Conservation (phyloP, 1,284 basidiomycete species). For the Sporisorium iseilematis-ciliati region DNA sequence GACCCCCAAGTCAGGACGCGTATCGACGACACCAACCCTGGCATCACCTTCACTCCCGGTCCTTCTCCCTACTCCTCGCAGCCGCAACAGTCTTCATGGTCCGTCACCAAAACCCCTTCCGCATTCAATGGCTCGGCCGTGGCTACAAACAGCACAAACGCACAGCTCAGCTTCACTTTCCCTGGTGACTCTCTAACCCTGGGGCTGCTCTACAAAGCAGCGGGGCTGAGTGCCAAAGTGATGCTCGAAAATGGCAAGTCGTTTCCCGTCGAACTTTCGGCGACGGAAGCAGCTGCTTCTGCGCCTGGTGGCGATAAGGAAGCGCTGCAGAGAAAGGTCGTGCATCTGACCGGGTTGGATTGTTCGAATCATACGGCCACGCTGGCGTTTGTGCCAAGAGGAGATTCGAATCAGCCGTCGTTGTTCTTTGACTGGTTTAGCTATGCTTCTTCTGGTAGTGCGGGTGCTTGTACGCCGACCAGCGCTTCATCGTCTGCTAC, state of each 20-base stretch:
- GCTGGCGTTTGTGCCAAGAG: background rate
- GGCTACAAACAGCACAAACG: constrained; percentile 1
- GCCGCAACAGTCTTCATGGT: constrained; percentile 7
- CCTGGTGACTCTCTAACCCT: constrained; percentile 23
- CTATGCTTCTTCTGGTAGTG: constrained; percentile 5
- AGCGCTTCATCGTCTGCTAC: background rate
- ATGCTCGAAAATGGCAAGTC: constrained; percentile 22
- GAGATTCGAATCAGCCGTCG: background rate
- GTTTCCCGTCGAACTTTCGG: constrained; percentile 10
- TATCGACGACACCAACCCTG: constrained; percentile 31
- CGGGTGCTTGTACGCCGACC: constrained; percentile 5
- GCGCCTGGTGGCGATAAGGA: constrained; percentile 9
- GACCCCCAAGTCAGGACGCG: constrained; percentile 12
- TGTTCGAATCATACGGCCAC: constrained; percentile 34
- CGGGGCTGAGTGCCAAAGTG: constrained; percentile 10
- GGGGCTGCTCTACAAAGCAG: constrained; percentile 24
- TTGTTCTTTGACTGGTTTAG: constrained; percentile 36
- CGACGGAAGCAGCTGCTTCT: constrained; percentile 13
- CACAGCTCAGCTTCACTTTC: constrained; percentile 22
- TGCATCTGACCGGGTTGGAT: constrained; percentile 10
- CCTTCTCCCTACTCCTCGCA: constrained; percentile 13
- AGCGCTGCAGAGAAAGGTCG: constrained; percentile 25
- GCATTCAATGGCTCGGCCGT: constrained; percentile 25
- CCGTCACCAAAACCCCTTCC: background rate
- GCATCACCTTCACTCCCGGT: constrained; percentile 20